Evolutionary conservation across 495 filamentous ascomycete species (phyloP).

Genomic region (Penicillium egyptiacum): DNA sequence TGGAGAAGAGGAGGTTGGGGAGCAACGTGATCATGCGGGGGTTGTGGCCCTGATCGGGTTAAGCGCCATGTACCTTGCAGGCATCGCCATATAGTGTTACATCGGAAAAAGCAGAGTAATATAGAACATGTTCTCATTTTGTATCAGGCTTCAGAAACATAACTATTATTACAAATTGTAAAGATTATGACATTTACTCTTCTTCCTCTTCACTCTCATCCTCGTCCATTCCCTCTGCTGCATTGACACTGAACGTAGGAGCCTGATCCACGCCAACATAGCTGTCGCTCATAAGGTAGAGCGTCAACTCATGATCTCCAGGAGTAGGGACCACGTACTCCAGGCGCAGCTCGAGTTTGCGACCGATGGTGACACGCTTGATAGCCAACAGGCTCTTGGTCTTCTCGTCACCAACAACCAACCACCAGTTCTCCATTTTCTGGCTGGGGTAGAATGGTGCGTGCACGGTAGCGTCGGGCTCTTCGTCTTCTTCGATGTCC

Average conservation of each 20-base stretch:
- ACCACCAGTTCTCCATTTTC: slow-evolving; percentile 98
- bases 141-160: slow-evolving; percentile 12
- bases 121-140: slow-evolving; percentile 22
- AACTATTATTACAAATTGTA: slow-evolving; percentile 26
- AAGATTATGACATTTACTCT: slow-evolving; percentile 38
- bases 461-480: slow-evolving; percentile 82
- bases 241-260: slow-evolving; percentile 79
- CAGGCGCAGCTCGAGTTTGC: slow-evolving; percentile 71
- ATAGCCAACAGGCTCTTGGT: slow-evolving; percentile 85
- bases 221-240: slow-evolving; percentile 92
- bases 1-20: slow-evolving; percentile 16
- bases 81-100: background rate
- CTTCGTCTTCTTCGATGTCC: slow-evolving; percentile 73
- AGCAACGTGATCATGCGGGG: slow-evolving; percentile 25
- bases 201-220: slow-evolving; percentile 84
- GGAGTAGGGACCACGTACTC: slow-evolving; percentile 86
- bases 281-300: slow-evolving; percentile 96
- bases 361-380: slow-evolving; percentile 87
- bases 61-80: slow-evolving; percentile 5
- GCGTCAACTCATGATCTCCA: slow-evolving; percentile 82
- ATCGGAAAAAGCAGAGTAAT: background rate
- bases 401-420: slow-evolving; percentile 86
- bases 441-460: slow-evolving; percentile 90
- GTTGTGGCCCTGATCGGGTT: slow-evolving; percentile 6
- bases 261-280: slow-evolving; percentile 98